Evolutionary conservation across 2,329 filamentous ascomycete genomes (phyloP).

Genomic region (Helotiales sp.): DNA sequence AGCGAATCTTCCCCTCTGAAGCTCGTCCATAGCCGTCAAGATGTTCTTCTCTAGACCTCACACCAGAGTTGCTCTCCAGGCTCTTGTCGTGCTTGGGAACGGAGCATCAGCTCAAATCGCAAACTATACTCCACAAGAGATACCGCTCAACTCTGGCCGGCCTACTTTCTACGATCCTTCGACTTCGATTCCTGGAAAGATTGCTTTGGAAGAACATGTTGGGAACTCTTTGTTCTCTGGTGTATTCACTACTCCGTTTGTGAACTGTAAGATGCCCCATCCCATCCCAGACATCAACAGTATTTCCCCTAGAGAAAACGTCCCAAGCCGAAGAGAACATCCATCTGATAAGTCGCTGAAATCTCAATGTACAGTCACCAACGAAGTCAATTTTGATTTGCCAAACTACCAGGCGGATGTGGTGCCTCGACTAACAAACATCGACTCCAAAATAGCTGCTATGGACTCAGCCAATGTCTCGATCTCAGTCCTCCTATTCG

Average conservation of each 20-base stretch:
- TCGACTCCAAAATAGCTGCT: conserved; percentile 6
- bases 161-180: conserved; percentile 11
- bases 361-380: no score
- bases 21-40: neutral
- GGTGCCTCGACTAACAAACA: conserved; percentile 9
- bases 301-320: no score
- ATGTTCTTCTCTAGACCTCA: no score
- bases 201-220: conserved; percentile 17
- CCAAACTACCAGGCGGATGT: conserved; percentile 18
- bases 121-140: conserved; percentile 6
- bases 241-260: conserved; percentile 8
- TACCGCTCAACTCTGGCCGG: conserved; percentile 10
- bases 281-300: no score
- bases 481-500: conserved; percentile 13
- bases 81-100: neutral
- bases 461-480: conserved; percentile 25
- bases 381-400: conserved; percentile 13
- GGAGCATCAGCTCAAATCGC: neutral
- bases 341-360: no score
- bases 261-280: no score
- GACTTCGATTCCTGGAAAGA: conserved; percentile 11
- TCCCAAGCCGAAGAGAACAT: no score
- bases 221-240: conserved; percentile 3
- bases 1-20: no score
- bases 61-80: neutral